Conservation (phyloP, 2,329 filamentous ascomycete species). For the Rachicladosporium sp. region DNA sequence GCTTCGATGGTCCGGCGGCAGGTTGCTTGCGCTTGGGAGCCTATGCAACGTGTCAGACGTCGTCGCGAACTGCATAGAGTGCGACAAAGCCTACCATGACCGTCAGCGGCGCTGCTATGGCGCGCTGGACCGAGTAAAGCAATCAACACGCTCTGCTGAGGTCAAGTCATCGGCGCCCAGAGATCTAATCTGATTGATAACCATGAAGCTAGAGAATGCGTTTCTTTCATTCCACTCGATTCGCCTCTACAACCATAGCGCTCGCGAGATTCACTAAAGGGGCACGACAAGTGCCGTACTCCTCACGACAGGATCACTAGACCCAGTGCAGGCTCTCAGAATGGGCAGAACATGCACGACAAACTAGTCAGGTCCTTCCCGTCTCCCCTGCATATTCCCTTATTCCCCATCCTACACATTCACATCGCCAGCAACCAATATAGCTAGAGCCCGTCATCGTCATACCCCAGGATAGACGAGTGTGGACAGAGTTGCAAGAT, state of each 20-base stretch:
- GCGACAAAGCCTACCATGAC: slow-evolving; percentile 1
- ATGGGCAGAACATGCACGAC: neutral
- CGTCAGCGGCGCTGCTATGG: neutral
- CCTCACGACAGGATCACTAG: neutral
- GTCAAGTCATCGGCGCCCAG: neutral
- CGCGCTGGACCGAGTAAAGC: neutral
- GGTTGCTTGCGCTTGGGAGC: slow-evolving; percentile 22
- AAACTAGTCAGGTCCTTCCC: neutral
- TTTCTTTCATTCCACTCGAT: neutral
- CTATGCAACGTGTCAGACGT: slow-evolving; percentile 4
- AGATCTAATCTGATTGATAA: neutral
- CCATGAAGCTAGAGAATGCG: neutral
- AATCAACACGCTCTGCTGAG: neutral
- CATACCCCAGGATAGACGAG: slow-evolving; percentile 12
- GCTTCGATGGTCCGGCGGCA: slow-evolving; percentile 12
- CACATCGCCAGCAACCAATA: slow-evolving; percentile 3
- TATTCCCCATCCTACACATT: slow-evolving; percentile 1
- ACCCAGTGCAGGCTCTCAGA: neutral
- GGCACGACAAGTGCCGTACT: neutral
- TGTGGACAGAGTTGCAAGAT: slow-evolving; percentile 23
- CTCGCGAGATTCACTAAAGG: neutral
- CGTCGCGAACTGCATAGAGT: too few species aligned
- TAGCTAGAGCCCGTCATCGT: slow-evolving; percentile 20
- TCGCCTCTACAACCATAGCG: neutral
- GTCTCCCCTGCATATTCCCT: neutral